Evolutionary conservation across 257 asterid genomes (phyloP), one percentile per base, ranked within the genome.

Genomic region (Nicotiana tomentosiformis): DNA sequence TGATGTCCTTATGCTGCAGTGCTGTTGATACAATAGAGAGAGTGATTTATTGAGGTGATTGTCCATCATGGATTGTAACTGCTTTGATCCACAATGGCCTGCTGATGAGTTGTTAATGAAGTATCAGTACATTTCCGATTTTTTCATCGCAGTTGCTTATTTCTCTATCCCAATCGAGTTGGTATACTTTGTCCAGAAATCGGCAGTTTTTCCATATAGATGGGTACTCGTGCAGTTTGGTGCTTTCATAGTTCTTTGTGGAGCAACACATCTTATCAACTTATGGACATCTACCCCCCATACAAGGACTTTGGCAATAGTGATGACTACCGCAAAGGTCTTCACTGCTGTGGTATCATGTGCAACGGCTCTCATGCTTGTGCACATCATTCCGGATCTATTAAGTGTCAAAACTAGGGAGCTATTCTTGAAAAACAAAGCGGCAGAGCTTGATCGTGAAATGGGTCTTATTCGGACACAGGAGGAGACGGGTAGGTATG

Each of bases 181-280:
- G 83, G 93, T 96, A 76, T 96, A 96, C 91, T 96, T 96, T 79
- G 99, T 96, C 32, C 92, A 96, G 85, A 96, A 93, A 90, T 96
- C 99, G 62, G 98, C 98, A 0, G 98, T 94, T 72, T 96, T 96
- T 83, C 99, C 99, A 1, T 96, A 96, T 81, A 88, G 93, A 90
- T 96, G 99, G 99, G 99, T 96, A 86, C 97, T 96, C 49, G 97
- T 96, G 84, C 99, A 96, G 92, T 96, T 96, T 72, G 99, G 99
- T 83, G 99, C 99, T 33, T 96, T 96, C 82, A 96, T 96, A 76
- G 97, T 96, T 86, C 98, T 96, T 33, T 96, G 99, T 85, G 99
- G 99, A 30, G 98, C 98, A 11, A 96, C 99, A 29, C 99, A 96
- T 86, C 89, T 96, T 60, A 96, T 96, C 64, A 96, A 90, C 84